Percentiles rank a stretch among this genome's conserved stretches.
Evolutionary conservation across 371 early-diverging fungal species (phyloP).

Genomic region (Zychaea mexicana): DNA sequence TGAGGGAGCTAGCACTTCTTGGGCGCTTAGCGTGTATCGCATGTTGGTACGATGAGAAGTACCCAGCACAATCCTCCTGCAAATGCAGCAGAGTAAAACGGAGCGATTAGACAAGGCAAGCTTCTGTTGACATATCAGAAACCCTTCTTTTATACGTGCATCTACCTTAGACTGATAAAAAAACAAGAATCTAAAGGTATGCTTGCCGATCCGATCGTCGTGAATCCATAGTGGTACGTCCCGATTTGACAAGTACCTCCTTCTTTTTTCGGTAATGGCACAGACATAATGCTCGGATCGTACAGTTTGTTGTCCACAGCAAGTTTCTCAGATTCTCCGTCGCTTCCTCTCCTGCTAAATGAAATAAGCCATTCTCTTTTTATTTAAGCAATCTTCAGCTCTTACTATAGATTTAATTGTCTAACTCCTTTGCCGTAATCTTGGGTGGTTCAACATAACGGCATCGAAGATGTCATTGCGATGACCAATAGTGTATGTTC

Average conservation of each 20-base stretch:
- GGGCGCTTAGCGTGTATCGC: constrained; percentile 58
- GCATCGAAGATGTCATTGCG: constrained; percentile 80
- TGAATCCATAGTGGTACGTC: constrained; percentile 89
- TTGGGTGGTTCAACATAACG: constrained; percentile 84
- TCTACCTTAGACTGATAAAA: constrained; percentile 66
- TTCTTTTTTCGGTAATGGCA: constrained; percentile 36
- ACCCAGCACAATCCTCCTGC: constrained; percentile 59
- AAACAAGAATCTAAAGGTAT: constrained; percentile 72
- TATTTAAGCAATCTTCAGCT: neutral
- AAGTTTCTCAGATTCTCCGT: neutral
- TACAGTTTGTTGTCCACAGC: constrained; percentile 31
- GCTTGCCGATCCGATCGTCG: constrained; percentile 89
- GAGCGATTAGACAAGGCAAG: too few species aligned
- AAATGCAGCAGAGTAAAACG: too few species aligned
- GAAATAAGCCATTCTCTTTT: neutral
- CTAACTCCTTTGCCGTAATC: constrained; percentile 62
- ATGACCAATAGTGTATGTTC: constrained; percentile 75
- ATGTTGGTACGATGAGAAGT: constrained; percentile 70
- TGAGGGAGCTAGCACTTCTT: constrained; percentile 86
- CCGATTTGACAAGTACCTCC: constrained; percentile 61
- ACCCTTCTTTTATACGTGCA: neutral
- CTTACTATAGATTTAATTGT: constrained; percentile 43
- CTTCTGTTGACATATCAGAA: too few species aligned
- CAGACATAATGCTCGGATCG: constrained; percentile 43
- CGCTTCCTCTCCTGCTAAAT: neutral